These are phyloP conservation scores for Fusarium phyllophilum DNA, from an alignment of 2,329 filamentous ascomycete genomes.

Conservation along the genomic window DNA sequence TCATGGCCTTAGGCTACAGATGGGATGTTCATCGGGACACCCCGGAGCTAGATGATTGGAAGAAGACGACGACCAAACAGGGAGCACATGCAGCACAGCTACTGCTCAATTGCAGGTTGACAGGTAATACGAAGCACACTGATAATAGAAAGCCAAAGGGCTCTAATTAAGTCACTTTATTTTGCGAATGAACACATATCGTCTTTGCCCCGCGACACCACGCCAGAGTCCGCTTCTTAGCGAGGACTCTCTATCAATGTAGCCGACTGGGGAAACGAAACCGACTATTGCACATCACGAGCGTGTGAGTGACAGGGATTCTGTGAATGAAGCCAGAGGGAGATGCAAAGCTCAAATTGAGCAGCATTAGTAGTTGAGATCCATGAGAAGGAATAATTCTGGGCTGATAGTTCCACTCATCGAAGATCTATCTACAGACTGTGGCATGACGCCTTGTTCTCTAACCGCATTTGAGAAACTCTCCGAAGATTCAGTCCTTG, in stretches of 20 bases:
- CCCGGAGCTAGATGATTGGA: accelerated
- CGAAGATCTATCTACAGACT: neutral
- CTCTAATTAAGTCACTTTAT: accelerated
- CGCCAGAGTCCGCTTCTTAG: accelerated
- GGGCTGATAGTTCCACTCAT: accelerated
- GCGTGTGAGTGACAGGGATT: accelerated
- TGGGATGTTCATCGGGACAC: neutral
- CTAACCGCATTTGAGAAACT: neutral
- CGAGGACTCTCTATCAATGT: neutral
- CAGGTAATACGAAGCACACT: neutral
- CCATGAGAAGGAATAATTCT: neutral
- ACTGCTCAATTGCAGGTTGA: neutral
- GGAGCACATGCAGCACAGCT: neutral
- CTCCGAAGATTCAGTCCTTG: neutral
- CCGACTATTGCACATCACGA: accelerated
- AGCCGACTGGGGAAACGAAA: accelerated
- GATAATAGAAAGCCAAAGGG: accelerated
- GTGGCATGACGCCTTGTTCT: neutral
- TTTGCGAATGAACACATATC: neutral
- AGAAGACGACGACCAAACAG: neutral
- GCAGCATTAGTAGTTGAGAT: neutral
- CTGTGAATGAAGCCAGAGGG: accelerated
- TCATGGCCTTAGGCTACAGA: accelerated
- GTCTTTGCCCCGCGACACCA: accelerated
- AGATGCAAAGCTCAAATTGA: accelerated